These are phyloP conservation scores for Diaporthe destruens DNA, from an alignment of 2,329 filamentous ascomycete genomes.

Conservation along the genomic window DNA sequence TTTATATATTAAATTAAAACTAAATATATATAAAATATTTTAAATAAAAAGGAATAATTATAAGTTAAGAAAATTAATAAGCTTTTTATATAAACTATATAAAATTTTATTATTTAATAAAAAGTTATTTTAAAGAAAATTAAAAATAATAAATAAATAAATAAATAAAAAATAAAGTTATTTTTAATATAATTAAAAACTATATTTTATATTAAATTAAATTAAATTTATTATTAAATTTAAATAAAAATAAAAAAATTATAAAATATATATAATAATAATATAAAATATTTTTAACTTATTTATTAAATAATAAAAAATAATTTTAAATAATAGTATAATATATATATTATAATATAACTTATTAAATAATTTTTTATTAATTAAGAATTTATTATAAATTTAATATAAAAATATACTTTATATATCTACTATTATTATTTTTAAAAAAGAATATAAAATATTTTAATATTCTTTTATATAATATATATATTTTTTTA, in stretches of 20 bases:
- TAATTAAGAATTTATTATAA: not conserved
- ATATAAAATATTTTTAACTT: not conserved
- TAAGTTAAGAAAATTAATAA: not conserved
- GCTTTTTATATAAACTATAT: not conserved
- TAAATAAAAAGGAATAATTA: not conserved
- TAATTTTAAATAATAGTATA: not conserved
- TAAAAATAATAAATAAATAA: not conserved
- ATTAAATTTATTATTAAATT: not conserved
- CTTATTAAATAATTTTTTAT: not conserved
- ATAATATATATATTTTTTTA: not conserved
- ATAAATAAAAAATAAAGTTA: not conserved
- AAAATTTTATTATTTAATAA: not conserved
- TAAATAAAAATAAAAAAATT: not conserved
- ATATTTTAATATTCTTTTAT: not conserved
- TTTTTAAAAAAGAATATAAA: not conserved
- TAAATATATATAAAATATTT: not conserved
- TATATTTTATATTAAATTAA: not conserved
- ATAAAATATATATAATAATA: not conserved
- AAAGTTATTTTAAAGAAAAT: rapidly evolving
- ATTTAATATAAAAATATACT: not conserved
- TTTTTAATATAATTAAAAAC: not conserved
- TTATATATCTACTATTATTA: not conserved
- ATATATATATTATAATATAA: not conserved
- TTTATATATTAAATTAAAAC: not conserved
- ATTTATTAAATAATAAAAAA: not conserved